Base-by-base conservation (phyloP, 2,329 filamentous ascomycete species). In the Aspergillus sp. region DNA sequence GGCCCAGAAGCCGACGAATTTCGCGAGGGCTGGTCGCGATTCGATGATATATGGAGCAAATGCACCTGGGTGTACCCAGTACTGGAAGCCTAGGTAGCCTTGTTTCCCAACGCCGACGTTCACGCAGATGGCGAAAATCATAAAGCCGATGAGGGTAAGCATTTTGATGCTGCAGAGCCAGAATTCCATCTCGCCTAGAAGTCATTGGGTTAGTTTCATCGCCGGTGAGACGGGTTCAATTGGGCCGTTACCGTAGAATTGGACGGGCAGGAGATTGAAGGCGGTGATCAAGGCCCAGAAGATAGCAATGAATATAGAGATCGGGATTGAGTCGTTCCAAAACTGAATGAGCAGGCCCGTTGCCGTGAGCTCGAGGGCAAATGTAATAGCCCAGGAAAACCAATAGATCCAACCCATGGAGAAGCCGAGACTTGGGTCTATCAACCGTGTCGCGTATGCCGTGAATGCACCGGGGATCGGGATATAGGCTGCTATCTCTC, bases 401-500 rank as follows among this genome's bases (percentile, higher is more conserved):
- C 80, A 88, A 60, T 88, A 88, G 38, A 84, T 78, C 82, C 82
- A 88, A 13, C 83, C 82, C 71, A 86, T 81, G 13, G 81, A 71
- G 48, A 86, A 86, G 5, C 80, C 81, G 29, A 86, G 64, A 35
- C 77, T 78, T 8, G 75, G 77, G 49, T 83, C 78, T 36, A 86
- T 71, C 47, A 89, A 85, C 12, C 83, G 79, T 24, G 76, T 71
- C 14, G 82, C 81, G 48, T 86, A 89, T 26, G 78, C 71, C 17
- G 81, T 82, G 53, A 88, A 88, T 25, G 80, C 79, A 36, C 82
- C 84, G 13, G 80, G 68, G 22, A 88, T 76, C 4, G 85, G 85
- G 16, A 88, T 77, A 47, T 78, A 85, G 8, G 82, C 79, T 7
- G 82, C 79, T 70, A 91, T 81, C 61, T 93, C 71, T 33, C 67